These are phyloP conservation scores for Lachnellula cervina DNA, from an alignment of 2,329 filamentous ascomycete species.

Conservation along the genomic window DNA sequence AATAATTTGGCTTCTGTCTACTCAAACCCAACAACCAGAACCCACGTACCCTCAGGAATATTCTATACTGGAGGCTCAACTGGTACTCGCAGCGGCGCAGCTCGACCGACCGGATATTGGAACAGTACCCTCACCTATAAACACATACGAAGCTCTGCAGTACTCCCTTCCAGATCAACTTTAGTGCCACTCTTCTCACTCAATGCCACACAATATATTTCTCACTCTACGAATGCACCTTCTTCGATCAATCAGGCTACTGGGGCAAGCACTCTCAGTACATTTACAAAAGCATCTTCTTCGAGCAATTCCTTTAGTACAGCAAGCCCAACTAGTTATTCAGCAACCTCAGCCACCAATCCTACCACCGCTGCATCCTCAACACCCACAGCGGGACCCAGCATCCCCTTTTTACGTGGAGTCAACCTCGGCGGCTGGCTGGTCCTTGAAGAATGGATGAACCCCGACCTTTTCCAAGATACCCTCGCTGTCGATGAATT, in stretches of 20 bases:
- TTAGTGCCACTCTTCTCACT: constrained; percentile 7
- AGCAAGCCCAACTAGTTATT: background rate
- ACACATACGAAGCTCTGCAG: background rate
- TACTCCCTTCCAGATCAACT: background rate
- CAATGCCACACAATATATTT: background rate
- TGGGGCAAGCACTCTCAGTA: background rate
- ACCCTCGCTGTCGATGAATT: constrained; percentile 35
- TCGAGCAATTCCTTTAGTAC: background rate
- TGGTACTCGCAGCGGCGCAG: constrained; percentile 4
- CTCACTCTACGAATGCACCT: background rate
- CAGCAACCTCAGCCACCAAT: background rate
- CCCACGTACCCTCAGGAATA: constrained; percentile 8
- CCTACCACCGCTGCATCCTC: background rate
- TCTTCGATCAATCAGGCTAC: background rate
- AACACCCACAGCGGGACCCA: background rate
- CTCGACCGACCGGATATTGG: constrained; percentile 10
- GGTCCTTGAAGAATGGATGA: constrained; percentile 40
- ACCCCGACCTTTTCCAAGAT: constrained; percentile 30
- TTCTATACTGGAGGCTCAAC: constrained; percentile 8
- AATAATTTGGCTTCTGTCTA: constrained; percentile 7
- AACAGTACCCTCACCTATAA: constrained; percentile 3
- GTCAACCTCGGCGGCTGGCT: constrained; percentile 36
- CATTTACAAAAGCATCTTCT: background rate
- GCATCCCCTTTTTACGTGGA: constrained; percentile 32
- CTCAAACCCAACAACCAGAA: constrained; percentile 4